Evolutionary conservation across 2,329 filamentous ascomycete genomes (phyloP).

Genomic region (Hymenoscyphus infarciens): DNA sequence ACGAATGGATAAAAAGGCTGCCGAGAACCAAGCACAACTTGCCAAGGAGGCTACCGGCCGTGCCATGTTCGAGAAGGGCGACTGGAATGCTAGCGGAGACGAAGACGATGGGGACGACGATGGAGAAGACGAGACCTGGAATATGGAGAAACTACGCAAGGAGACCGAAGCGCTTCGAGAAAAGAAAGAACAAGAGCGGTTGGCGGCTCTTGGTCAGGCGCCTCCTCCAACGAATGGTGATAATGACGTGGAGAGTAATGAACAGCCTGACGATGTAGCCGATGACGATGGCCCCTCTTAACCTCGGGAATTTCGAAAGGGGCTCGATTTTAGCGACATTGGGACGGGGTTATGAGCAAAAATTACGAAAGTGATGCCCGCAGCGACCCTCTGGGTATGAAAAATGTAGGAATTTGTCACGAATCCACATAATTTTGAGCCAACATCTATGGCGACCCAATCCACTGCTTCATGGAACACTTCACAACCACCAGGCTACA

Average conservation of each 20-base stretch:
- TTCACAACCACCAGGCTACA: background rate
- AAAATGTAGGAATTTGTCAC: slow-evolving; percentile 1
- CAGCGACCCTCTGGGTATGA: background rate
- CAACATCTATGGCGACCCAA: background rate
- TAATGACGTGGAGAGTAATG: slow-evolving; percentile 16
- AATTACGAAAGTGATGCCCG: background rate
- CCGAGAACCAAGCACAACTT: slow-evolving; percentile 83
- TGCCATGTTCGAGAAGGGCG: slow-evolving; percentile 93
- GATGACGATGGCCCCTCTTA: slow-evolving; percentile 26
- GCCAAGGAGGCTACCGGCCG: slow-evolving; percentile 95
- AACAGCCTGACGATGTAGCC: slow-evolving; percentile 20
- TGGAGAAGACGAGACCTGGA: slow-evolving; percentile 57
- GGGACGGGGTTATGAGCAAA: slow-evolving; percentile 12
- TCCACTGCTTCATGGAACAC: background rate
- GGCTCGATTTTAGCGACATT: slow-evolving; percentile 28
- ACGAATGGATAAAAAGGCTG: slow-evolving; percentile 89
- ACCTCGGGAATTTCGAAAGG: slow-evolving; percentile 8
- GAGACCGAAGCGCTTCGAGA: slow-evolving; percentile 78
- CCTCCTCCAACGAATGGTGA: slow-evolving; percentile 18
- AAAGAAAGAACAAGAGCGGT: slow-evolving; percentile 73
- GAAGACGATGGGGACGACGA: slow-evolving; percentile 46
- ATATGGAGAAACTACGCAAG: slow-evolving; percentile 73
- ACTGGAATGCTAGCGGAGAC: slow-evolving; percentile 72
- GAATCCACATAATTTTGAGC: slow-evolving; percentile 1
- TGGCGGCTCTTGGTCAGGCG: slow-evolving; percentile 34